Evolutionary conservation across 2,329 filamentous ascomycete species (phyloP), one percentile per base, ranked within the genome.

Genomic region (Plenodomus tracheiphilus): DNA sequence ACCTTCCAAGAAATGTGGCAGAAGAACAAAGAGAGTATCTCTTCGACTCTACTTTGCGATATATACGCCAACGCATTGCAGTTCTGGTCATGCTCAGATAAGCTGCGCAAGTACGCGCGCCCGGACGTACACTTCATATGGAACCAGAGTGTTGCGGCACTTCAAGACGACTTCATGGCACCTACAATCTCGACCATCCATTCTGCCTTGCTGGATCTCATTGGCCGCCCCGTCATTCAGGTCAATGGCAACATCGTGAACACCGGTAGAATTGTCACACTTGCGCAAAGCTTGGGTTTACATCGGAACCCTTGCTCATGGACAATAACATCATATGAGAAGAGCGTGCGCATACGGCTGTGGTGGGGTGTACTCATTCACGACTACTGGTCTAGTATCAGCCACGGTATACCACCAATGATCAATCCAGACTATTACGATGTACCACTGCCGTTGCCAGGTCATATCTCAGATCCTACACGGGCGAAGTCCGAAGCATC

Each of bases 321-420:
- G 59, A 53, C 50, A 30, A 43, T 40, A 1, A 53, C 54, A 18
- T 16, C 18, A 2, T 49, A 55, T 22, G 59, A 62, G 39, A 62
- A 57, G 37, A 51, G 43, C 8, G 48, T 62, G 8, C 56, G 59
- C 8, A 54, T 57, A 39, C 49, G 54, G 16, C 43, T 62, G 0
- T 62, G 59, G 59, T 62, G 57, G 57, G 57, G 55, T 10, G 49
- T 62, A 4, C 25, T 62, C 16, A 59, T 60, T 5, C 57, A 60
- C 20, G 57, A 62, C 20, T 49, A 60, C 15, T 60, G 54, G 54
- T 62, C 59, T n/a, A 62, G 59, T 21, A 48, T 62, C 8, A 43
- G 59, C 7, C 56, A 62, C 19, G 59, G 59, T 1, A 62, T 46
- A n/a, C 59, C 59, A 10, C 56, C 56, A 2, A 56, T 42, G 4